phyloP scores from a whole-genome alignment of 257 asterid genomes.

The Capsicum pubescens region DNA sequence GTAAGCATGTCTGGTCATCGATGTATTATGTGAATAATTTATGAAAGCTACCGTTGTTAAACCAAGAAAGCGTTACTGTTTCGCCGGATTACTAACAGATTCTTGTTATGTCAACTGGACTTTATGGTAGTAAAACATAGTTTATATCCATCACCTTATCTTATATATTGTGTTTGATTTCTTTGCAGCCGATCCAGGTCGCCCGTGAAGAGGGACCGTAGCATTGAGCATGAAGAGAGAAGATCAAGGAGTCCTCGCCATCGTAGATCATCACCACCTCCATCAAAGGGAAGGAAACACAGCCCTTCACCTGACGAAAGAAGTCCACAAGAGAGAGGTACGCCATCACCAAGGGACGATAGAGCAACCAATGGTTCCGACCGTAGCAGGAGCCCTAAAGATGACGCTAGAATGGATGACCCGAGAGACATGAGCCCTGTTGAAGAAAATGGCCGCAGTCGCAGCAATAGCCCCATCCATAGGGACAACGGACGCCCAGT shows the following conservation, averaged over 20 bases:
- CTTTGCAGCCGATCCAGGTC: constrained; percentile 60
- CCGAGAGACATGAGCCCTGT: constrained; percentile 43
- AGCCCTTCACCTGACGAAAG: constrained; percentile 52
- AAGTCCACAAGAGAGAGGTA: constrained; percentile 52
- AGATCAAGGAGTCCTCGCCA: constrained; percentile 59
- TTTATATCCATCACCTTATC: not conserved
- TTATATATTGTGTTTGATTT: not conserved
- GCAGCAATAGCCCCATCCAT: constrained; percentile 45
- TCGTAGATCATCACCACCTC: constrained; percentile 48
- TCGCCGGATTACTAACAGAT: not conserved
- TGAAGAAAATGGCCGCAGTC: constrained; percentile 50
- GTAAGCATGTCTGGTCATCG: not conserved
- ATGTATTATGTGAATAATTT: not conserved
- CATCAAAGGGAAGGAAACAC: constrained; percentile 35
- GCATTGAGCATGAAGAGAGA: constrained; percentile 50
- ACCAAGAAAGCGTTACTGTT: not conserved
- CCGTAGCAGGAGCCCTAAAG: constrained; percentile 48
- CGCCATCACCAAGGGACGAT: constrained; percentile 48
- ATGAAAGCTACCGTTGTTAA: not conserved
- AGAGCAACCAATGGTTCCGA: constrained; percentile 49
- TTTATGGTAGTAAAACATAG: not conserved
- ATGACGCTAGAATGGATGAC: constrained; percentile 34
- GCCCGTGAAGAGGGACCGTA: constrained; percentile 52
- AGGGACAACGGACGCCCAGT: constrained; percentile 46
- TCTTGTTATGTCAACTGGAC: not conserved